phyloP scores from a whole-genome alignment of 2,329 filamentous ascomycete species.

The Huntiella moniliformis region DNA sequence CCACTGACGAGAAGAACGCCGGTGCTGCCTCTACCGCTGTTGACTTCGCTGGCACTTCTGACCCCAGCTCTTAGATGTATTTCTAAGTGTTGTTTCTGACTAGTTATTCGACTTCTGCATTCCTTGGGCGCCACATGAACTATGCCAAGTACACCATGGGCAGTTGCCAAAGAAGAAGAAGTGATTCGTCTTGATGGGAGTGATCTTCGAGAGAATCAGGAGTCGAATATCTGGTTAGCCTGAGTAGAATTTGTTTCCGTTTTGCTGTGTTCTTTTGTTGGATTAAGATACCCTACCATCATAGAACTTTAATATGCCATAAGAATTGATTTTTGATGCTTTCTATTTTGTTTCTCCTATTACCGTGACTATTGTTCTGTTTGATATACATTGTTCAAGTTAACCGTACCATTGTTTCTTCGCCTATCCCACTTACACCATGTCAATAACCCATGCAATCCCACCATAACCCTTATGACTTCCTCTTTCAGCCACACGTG shows the following conservation, averaged over 20 bases:
- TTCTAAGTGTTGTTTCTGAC: neutral
- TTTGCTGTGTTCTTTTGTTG: neutral
- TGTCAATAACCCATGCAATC: too few species aligned
- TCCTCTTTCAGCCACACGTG: too few species aligned
- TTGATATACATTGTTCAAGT: too few species aligned
- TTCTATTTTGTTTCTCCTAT: too few species aligned
- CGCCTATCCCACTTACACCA: too few species aligned
- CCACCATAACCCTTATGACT: too few species aligned
- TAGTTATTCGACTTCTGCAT: neutral
- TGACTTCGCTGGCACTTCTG: conserved; percentile 17
- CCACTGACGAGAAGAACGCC: conserved; percentile 19
- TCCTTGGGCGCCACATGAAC: neutral
- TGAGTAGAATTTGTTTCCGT: neutral
- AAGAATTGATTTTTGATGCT: neutral
- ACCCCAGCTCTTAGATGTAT: conserved; percentile 5
- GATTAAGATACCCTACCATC: neutral
- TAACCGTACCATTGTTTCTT: too few species aligned
- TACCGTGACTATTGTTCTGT: too few species aligned
- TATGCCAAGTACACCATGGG: neutral
- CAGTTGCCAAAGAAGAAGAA: neutral
- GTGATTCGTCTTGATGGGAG: conserved; percentile 2
- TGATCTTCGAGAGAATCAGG: neutral
- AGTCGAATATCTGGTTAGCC: neutral
- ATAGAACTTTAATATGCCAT: neutral
- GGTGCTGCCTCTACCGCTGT: conserved; percentile 21